Base-by-base conservation (phyloP, 805 yeast species). In the Kazachstania martiniae region DNA sequence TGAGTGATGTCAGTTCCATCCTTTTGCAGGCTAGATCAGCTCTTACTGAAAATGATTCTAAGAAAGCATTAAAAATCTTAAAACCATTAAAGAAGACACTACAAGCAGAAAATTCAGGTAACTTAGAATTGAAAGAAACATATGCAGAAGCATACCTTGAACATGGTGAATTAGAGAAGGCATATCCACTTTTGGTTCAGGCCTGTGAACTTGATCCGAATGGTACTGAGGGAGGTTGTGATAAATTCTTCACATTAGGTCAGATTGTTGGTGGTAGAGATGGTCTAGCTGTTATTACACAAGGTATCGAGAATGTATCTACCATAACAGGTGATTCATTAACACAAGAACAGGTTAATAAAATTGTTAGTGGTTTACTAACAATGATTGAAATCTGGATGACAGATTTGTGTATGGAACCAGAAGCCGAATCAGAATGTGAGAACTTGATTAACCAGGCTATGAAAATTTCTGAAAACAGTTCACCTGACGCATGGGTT, bases 391-490 rank as follows among this genome's bases (percentile, higher is more conserved):
- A 89, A 58, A 80, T 84, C 36, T 87, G 95, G 95, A 84, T 86
- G 96, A 89, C 97, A 1, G 96, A 89, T 62, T 63, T 87, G 41
- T 87, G 97, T 62, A 85, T 87, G 95, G 94, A 84, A 47, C 74
- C 74, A 3, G 76, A 78, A 43, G 97, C 97, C 2, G 97, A 91
- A 58, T 15, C 54, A 7, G 68, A 74, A 53, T 91, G 97, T 59
- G 81, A 86, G 45, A 65, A 65, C 34, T 64, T 83, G 42, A 77
- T 87, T 34, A 57, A 69, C 8, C 71, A 70, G 43, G 74, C 93
- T 1, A 57, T 84, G 47, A 58, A 70, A 32, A 56, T 82, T 21
- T 80, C 78, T 40, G 62, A 63, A 15, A 48, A 52, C 3, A 45
- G 55, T 21, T 76, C 81, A 36, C 81, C 94, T 1, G 96, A 87